Base-by-base conservation (phyloP, 2,329 filamentous ascomycete genomes). In the Knoxdaviesia capensis region DNA sequence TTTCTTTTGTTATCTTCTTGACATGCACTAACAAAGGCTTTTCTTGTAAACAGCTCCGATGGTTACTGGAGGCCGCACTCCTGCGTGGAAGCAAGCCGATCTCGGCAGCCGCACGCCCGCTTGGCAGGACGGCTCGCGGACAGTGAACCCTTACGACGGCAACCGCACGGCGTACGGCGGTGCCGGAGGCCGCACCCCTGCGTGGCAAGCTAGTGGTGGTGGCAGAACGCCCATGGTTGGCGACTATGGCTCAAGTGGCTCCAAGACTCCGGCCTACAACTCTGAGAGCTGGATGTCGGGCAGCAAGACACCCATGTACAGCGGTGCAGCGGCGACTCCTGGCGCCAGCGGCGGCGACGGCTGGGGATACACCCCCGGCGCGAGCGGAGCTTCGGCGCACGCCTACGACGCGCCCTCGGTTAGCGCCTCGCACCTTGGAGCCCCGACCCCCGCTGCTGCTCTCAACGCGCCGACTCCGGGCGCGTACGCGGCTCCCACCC, bases 231-330 rank as follows among this genome's bases (percentile, higher is more conserved):
- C 82, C 42, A 73, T 74, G 1, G 64, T 67, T 9, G 71, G 79
- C 52, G 66, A 68, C 20, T 82, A 80, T 52, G 72, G 68, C 43
- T 20, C 20, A 20, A 67, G 70, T 43, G 78, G 79, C 6, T 77
- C 74, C n/a, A 79, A 75, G 52, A 80, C 74, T 8, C 77, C 71
- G 38, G 80, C 68, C 42, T 85, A 77, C 50, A 58, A 61, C 35
- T 59, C 63, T 42, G 77, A 80, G 45, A 64, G 69, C 32, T 83
- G 80, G 64, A 73, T 65, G 9, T 65, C 70, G 4, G 75, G 80
- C 6, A 80, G 79, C 31, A 83, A 87, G 57, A 92, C 85, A 1
- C 86, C 86, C 3, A 77, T 74, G 1, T 86, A 81, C 54, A 73
- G 70, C 30, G 64, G 61, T 6, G 70, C 70, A 3, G 71, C 71